Conservation (phyloP, 2,329 filamentous ascomycete genomes). For the Myotisia sp. region DNA sequence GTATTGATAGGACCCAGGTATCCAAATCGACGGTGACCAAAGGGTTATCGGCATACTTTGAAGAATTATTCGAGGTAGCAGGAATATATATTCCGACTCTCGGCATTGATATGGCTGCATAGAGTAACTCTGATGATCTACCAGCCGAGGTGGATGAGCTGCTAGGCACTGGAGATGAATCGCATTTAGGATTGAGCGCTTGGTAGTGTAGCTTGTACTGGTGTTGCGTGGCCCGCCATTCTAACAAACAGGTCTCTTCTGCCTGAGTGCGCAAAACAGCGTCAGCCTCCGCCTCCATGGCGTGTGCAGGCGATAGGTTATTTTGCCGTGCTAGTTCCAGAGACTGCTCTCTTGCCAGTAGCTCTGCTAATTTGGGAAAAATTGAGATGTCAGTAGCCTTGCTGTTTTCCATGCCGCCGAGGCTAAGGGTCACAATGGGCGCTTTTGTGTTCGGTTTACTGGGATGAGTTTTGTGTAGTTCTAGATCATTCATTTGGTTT, state of each 20-base stretch:
- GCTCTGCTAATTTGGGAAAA: constrained; percentile 36
- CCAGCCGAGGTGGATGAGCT: neutral
- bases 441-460: constrained; percentile 26
- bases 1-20: constrained; percentile 28
- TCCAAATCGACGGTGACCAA: constrained; percentile 32
- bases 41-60: constrained; percentile 20
- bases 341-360: constrained; percentile 36
- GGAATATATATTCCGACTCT: constrained; percentile 23
- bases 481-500: constrained; percentile 29
- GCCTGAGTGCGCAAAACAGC: constrained; percentile 32
- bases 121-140: constrained; percentile 3
- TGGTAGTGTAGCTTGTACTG: constrained; percentile 36
- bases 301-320: constrained; percentile 26
- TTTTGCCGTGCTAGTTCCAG: constrained; percentile 27
- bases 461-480: constrained; percentile 30
- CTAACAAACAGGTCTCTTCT: constrained; percentile 33
- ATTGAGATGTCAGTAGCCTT: constrained; percentile 24
- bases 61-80: constrained; percentile 18
- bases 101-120: constrained; percentile 7
- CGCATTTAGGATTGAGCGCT: constrained; percentile 17
- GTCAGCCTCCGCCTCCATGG: constrained; percentile 29
- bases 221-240: constrained; percentile 28
- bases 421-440: constrained; percentile 30
- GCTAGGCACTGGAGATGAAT: neutral
- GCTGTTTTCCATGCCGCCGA: constrained; percentile 21